A percentile compares a stretch with the other conserved stretches of the same genome.
Evolutionary conservation across 176 grass and related monocot species (phyloP).

Genomic region (Carex kokanica): DNA sequence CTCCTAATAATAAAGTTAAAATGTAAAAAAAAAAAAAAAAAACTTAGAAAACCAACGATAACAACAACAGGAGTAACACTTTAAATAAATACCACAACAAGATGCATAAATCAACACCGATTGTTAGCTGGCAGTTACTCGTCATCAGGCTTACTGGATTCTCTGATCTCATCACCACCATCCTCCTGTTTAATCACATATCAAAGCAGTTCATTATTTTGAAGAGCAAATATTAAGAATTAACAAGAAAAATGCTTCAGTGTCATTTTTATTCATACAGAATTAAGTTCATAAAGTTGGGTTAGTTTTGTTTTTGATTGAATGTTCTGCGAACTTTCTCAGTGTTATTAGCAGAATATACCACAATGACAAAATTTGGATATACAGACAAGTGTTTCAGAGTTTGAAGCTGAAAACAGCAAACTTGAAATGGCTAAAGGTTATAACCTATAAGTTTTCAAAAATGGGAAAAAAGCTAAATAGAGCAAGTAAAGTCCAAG

Average conservation of each 20-base stretch:
- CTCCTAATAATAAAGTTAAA: constrained; percentile 39
- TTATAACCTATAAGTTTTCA: background rate
- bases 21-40: constrained; percentile 26
- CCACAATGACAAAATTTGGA: background rate
- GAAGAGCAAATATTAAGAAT: background rate
- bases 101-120: constrained; percentile 9
- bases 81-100: constrained; percentile 20
- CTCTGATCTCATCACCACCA: constrained; percentile 75
- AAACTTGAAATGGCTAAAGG: background rate
- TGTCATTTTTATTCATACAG: background rate
- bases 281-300: background rate
- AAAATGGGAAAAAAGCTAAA: background rate
- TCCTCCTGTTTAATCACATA: constrained; percentile 59
- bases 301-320: background rate
- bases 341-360: background rate
- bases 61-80: constrained; percentile 26
- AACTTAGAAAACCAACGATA: constrained; percentile 34
- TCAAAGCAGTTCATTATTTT: background rate
- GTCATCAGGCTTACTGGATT: constrained; percentile 66
- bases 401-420: background rate
- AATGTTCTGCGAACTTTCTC: background rate
- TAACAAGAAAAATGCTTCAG: background rate
- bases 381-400: background rate
- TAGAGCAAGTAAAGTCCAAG: background rate
- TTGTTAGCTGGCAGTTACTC: constrained; percentile 41